A percentile compares a stretch with the other conserved stretches of the same genome.
Conservation (phyloP, 2,329 filamentous ascomycete species). For the Chrysoporthe deuterocubensis region DNA sequence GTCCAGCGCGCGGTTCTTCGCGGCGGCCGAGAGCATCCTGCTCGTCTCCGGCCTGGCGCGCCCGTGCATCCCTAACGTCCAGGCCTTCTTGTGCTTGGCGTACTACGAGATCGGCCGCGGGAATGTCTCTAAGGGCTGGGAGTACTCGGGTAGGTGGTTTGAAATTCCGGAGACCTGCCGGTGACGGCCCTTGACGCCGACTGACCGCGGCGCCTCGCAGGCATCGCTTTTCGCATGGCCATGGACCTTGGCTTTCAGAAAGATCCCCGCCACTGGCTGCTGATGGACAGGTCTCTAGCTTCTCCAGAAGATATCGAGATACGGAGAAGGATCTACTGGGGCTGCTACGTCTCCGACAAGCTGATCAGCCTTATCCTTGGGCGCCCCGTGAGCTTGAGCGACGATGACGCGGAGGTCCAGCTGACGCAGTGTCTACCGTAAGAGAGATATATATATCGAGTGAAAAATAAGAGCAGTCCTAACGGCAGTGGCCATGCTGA, state of each 20-base stretch:
- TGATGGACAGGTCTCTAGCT: conserved; percentile 30
- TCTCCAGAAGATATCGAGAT: conserved; percentile 35
- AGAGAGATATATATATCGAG: background rate
- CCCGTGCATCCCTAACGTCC: conserved; percentile 33
- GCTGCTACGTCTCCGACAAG: conserved; percentile 37
- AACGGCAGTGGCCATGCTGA: background rate
- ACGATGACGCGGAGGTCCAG: conserved; percentile 27
- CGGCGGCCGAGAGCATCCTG: conserved; percentile 35
- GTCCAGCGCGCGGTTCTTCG: conserved; percentile 31
- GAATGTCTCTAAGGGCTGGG: conserved; percentile 37
- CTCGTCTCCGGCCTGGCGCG: conserved; percentile 33
- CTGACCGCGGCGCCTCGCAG: conserved; percentile 33
- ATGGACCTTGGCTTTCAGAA: conserved; percentile 37
- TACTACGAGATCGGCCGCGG: conserved; percentile 37
- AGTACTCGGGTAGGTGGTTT: conserved; percentile 33
- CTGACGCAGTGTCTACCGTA: conserved; percentile 23
- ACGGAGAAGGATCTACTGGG: conserved; percentile 37
- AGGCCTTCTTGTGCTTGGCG: conserved; percentile 36
- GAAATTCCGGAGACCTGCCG: conserved; percentile 21
- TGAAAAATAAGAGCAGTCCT: background rate
- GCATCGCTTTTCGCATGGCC: conserved; percentile 38
- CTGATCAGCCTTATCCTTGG: conserved; percentile 29
- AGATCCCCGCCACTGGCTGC: conserved; percentile 34
- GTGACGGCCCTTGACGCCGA: conserved; percentile 29
- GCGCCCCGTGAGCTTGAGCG: conserved; percentile 18